Percentiles rank a stretch among this genome's conserved stretches.
These are phyloP conservation scores for Aquilaria malaccensis DNA, from an alignment of 345 rosid species.

Conservation along the genomic window DNA sequence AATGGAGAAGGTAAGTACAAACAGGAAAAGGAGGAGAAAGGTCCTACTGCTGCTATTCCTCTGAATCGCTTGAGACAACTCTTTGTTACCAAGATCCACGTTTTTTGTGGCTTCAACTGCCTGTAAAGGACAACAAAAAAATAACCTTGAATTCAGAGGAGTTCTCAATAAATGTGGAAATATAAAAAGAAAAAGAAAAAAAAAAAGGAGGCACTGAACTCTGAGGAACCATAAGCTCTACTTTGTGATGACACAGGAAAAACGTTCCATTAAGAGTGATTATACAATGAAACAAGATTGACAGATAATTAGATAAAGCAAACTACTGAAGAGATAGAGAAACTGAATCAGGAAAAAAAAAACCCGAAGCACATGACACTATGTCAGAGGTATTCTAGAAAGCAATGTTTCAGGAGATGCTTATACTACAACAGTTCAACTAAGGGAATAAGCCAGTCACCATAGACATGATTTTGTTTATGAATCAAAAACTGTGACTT, in stretches of 20 bases:
- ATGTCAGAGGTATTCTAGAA: not conserved
- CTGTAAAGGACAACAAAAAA: slow-evolving; percentile 28
- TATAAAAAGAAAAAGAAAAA: not conserved
- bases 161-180: not conserved
- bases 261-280: not conserved
- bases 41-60: slow-evolving; percentile 90
- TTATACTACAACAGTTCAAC: too few species aligned
- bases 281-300: not conserved
- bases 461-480: not conserved
- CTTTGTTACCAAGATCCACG: slow-evolving; percentile 83
- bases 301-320: not conserved
- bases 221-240: too few species aligned
- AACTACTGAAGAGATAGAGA: not conserved
- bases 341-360: not conserved
- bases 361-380: not conserved
- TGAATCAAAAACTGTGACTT: not conserved
- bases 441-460: too few species aligned
- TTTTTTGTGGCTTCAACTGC: slow-evolving; percentile 90
- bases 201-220: too few species aligned
- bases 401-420: too few species aligned
- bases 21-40: slow-evolving; percentile 70
- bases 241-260: not conserved
- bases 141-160: not conserved
- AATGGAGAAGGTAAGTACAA: slow-evolving; percentile 81
- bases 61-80: slow-evolving; percentile 60